Evolutionary conservation across 495 filamentous ascomycete genomes (phyloP).

Genomic region (Achaetomiella virescens): DNA sequence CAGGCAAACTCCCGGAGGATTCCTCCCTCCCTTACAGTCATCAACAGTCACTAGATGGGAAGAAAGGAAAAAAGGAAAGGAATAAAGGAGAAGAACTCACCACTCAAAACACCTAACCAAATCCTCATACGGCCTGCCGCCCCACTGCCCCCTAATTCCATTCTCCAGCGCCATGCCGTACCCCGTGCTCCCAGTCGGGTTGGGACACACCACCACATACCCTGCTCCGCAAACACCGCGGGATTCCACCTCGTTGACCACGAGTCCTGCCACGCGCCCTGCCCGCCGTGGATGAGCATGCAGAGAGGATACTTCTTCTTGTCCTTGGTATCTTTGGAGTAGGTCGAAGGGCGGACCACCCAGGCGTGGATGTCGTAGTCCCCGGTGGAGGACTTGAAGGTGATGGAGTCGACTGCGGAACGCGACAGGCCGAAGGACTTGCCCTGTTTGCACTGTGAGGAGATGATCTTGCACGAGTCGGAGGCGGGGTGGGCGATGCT

Average conservation of each 20-base stretch:
- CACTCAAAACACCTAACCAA: slow-evolving; percentile 75
- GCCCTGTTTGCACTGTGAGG: slow-evolving; percentile 64
- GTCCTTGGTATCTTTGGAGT: slow-evolving; percentile 36
- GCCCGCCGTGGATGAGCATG: slow-evolving; percentile 83
- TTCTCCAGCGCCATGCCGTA: slow-evolving; percentile 78
- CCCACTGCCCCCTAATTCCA: slow-evolving; percentile 72
- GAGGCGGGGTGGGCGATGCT: slow-evolving; percentile 49
- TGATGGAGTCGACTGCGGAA: slow-evolving; percentile 62
- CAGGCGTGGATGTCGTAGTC: slow-evolving; percentile 65
- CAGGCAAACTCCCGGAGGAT: no score
- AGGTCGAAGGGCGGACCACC: slow-evolving; percentile 71
- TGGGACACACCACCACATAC: slow-evolving; percentile 80
- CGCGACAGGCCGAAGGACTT: slow-evolving; percentile 60
- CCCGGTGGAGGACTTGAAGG: slow-evolving; percentile 49
- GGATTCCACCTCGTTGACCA: slow-evolving; percentile 93
- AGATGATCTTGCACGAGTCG: slow-evolving; percentile 44
- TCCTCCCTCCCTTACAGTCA: no score
- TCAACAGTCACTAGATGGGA: no score
- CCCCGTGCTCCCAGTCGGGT: slow-evolving; percentile 80
- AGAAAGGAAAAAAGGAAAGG: no score
- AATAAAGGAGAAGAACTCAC: no score
- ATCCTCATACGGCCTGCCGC: slow-evolving; percentile 71
- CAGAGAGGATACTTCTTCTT: slow-evolving; percentile 69
- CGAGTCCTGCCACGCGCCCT: slow-evolving; percentile 74
- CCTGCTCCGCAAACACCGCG: slow-evolving; percentile 84